These are phyloP conservation scores for Mucor plumbeus DNA, from an alignment of 371 early-diverging fungal genomes.

Conservation along the genomic window DNA sequence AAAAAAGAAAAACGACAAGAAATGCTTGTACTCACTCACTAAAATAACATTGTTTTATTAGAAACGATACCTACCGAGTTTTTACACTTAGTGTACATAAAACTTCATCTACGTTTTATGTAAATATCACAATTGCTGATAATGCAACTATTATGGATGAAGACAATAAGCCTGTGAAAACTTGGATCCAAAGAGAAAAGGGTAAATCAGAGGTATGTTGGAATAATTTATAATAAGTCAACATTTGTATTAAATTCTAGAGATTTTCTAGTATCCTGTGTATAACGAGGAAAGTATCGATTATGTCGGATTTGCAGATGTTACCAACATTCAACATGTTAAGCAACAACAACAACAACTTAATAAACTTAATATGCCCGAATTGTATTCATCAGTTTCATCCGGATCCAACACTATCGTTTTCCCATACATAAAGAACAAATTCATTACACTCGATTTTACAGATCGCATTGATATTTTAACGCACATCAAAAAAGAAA, in stretches of 20 bases:
- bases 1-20: background rate
- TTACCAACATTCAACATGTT: conserved; percentile 25
- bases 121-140: conserved; percentile 39
- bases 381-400: conserved; percentile 27
- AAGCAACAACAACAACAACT: background rate
- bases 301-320: conserved; percentile 42
- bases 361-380: conserved; percentile 1
- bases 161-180: background rate
- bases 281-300: conserved; percentile 37
- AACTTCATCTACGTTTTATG: conserved; percentile 27
- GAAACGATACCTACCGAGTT: conserved; percentile 31
- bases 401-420: conserved; percentile 37
- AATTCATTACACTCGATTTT: conserved; percentile 43
- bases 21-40: background rate
- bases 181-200: conserved; percentile 28
- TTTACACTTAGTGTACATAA: conserved; percentile 36
- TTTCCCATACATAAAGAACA: conserved; percentile 36
- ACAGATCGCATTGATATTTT: conserved; percentile 37
- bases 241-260: background rate
- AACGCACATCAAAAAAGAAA: conserved; percentile 22
- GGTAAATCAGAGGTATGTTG: conserved; percentile 21
- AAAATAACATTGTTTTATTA: background rate
- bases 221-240: background rate
- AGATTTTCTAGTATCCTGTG: conserved; percentile 27
- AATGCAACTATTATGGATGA: conserved; percentile 13